phyloP scores from a whole-genome alignment of 2,329 filamentous ascomycete genomes.

The Ustulina deusta region DNA sequence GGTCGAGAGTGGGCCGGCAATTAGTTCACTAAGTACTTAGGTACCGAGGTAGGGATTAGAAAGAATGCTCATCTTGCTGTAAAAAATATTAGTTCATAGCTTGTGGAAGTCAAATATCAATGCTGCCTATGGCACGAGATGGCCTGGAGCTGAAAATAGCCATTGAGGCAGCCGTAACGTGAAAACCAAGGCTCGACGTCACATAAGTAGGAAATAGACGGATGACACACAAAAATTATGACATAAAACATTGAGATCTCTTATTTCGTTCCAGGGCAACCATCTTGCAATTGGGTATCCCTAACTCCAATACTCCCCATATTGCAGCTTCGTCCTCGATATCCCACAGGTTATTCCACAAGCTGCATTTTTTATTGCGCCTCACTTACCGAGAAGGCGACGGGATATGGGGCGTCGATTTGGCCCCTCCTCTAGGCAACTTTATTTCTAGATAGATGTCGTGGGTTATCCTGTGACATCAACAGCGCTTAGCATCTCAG shows the following conservation, averaged over 20 bases:
- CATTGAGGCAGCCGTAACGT: no score
- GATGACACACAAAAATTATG: not conserved
- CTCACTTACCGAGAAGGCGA: not conserved
- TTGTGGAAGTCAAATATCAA: not conserved
- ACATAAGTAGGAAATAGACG: not conserved
- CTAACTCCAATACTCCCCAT: slow-evolving; percentile 33
- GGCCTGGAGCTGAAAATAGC: not conserved
- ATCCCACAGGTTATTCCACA: slow-evolving; percentile 6
- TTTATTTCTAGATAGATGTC: not conserved
- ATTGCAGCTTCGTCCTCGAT: slow-evolving; percentile 10
- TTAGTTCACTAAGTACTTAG: not conserved
- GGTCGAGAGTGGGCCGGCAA: slow-evolving; percentile 26
- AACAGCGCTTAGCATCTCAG: slow-evolving; percentile 47
- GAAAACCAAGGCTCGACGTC: not conserved
- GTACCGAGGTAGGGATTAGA: not conserved
- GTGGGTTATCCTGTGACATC: slow-evolving; percentile 41
- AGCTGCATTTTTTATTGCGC: not conserved
- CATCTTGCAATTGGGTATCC: slow-evolving; percentile 32
- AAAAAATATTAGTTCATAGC: not conserved
- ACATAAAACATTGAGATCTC: slow-evolving; percentile 11
- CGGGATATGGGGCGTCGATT: not conserved
- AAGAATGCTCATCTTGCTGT: not conserved
- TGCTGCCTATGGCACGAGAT: not conserved
- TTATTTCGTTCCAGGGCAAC: slow-evolving; percentile 18
- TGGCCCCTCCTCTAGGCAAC: not conserved